A percentile compares a stretch with the other conserved stretches of the same genome.
phyloP scores from a whole-genome alignment of 2,329 filamentous ascomycete species.

The Tolypocladium paradoxum region DNA sequence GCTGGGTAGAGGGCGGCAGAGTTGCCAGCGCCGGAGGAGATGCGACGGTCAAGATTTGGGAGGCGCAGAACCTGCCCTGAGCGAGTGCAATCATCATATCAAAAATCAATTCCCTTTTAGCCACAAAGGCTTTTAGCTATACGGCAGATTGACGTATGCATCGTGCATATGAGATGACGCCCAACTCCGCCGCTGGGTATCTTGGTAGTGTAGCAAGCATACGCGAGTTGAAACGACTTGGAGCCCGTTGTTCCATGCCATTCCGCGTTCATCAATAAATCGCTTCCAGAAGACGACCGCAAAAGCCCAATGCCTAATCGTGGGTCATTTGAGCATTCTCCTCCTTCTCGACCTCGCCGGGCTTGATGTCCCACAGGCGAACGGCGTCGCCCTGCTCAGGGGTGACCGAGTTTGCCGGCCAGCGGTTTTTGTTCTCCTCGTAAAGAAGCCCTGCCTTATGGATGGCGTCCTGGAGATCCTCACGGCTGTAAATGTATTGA shows the following conservation, averaged over 20 bases:
- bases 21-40: constrained; percentile 77
- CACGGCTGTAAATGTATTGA: constrained; percentile 8
- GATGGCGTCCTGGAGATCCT: constrained; percentile 24
- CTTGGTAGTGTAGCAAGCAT: neutral
- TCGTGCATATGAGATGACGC: neutral
- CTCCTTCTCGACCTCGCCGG: constrained; percentile 21
- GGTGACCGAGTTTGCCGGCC: constrained; percentile 18
- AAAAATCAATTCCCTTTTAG: neutral
- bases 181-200: neutral
- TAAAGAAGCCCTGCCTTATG: constrained; percentile 24
- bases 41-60: constrained; percentile 85
- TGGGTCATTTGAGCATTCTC: constrained; percentile 26
- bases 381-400: constrained; percentile 6
- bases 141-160: neutral
- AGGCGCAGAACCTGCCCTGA: constrained; percentile 25
- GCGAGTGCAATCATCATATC: neutral
- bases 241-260: neutral
- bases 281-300: constrained; percentile 2
- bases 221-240: neutral
- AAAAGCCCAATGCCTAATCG: constrained; percentile 21
- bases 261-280: neutral
- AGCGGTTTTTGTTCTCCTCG: constrained; percentile 24
- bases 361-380: constrained; percentile 24
- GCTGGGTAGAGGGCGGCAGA: constrained; percentile 62
- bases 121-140: neutral